Evolutionary conservation across 1,284 basidiomycete genomes (phyloP), one percentile per base, ranked within the genome.

Genomic region (Ceratorhiza oryzae-sativae): DNA sequence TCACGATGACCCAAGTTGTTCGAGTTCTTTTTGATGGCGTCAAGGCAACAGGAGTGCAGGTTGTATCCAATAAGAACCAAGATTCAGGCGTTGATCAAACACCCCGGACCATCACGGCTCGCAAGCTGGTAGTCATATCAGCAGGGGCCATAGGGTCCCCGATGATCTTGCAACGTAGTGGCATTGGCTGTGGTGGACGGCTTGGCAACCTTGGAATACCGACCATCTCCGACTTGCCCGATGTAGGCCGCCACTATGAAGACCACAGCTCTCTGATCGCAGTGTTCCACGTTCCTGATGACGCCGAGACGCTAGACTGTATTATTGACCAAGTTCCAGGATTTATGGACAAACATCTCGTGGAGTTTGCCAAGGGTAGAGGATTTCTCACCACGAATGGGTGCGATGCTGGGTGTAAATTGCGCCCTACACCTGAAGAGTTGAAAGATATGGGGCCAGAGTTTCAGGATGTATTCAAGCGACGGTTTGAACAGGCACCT

Each of bases 231-330:
- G 83, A 87, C 49, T 78, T 88, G 3, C 84, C 84, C 3, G 86
- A 86, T 2, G 87, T 89, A 0, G 88, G 88, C 6, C 8, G 84
- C 86, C 74, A 84, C 36, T 86, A 85, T 72, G 81, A 84, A 77
- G 87, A 87, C 84, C 70, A 51, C 20, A 60, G 34, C 34, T 36
- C 25, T 20, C 10, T 48, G 20, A 46, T 71, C 20, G 15, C 34
- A 9, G 18, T 56, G 23, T 71, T 59, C 48, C 56, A 60, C 25
- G 56, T 60, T 32, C 30, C 56, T 3, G 45, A 59, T 34, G 68
- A 71, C n/a, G 56, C 45, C 18, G 68, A 71, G 13, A 71, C 68
- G 5, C 39, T 71, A 6, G 68, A 71, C 48, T 32, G 34, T 18
- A 49, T 71, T 15, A 15, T 60, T 18, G 42, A 71, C 3, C 41